Conservation (phyloP, 495 filamentous ascomycete genomes). For the Penicillium steckii region DNA sequence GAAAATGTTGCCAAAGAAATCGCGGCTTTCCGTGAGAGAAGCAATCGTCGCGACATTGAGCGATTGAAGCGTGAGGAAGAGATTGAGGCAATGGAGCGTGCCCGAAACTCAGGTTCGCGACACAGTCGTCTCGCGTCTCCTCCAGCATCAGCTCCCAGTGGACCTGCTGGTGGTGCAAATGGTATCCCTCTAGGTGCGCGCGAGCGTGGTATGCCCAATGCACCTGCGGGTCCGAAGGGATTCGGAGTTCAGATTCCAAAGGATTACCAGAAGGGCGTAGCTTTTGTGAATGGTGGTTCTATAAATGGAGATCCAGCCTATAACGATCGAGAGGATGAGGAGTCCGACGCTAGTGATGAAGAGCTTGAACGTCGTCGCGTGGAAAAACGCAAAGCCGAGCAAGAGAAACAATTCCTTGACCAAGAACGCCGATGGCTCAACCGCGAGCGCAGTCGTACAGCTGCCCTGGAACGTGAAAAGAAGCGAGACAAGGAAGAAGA, state of each 20-base stretch:
- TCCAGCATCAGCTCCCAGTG: slow-evolving; percentile 62
- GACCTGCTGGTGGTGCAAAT: slow-evolving; percentile 72
- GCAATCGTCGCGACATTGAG: slow-evolving; percentile 83
- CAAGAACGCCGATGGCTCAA: slow-evolving; percentile 89
- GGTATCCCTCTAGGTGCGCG: slow-evolving; percentile 84
- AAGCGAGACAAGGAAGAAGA: slow-evolving; percentile 74
- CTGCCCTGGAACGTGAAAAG: slow-evolving; percentile 79
- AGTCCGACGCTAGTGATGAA: slow-evolving; percentile 82
- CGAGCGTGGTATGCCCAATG: slow-evolving; percentile 66
- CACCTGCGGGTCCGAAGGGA: slow-evolving; percentile 75
- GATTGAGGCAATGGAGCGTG: slow-evolving; percentile 81
- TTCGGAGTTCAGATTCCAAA: slow-evolving; percentile 70
- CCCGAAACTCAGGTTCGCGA: slow-evolving; percentile 63
- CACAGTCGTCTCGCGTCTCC: slow-evolving; percentile 70
- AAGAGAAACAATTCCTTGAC: slow-evolving; percentile 80
- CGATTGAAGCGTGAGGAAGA: slow-evolving; percentile 86
- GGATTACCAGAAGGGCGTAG: slow-evolving; percentile 78
- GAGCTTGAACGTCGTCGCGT: slow-evolving; percentile 76
- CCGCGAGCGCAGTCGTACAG: slow-evolving; percentile 77
- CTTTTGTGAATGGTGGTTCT: slow-evolving; percentile 81
- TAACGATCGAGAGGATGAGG: slow-evolving; percentile 74
- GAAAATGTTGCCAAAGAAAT: slow-evolving; percentile 95
- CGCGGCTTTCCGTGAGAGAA: slow-evolving; percentile 86
- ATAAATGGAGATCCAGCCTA: slow-evolving; percentile 58
- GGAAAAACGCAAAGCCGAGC: slow-evolving; percentile 68